phyloP scores from a whole-genome alignment of 2,329 filamentous ascomycete genomes.

The Nannizzia gypsea region DNA sequence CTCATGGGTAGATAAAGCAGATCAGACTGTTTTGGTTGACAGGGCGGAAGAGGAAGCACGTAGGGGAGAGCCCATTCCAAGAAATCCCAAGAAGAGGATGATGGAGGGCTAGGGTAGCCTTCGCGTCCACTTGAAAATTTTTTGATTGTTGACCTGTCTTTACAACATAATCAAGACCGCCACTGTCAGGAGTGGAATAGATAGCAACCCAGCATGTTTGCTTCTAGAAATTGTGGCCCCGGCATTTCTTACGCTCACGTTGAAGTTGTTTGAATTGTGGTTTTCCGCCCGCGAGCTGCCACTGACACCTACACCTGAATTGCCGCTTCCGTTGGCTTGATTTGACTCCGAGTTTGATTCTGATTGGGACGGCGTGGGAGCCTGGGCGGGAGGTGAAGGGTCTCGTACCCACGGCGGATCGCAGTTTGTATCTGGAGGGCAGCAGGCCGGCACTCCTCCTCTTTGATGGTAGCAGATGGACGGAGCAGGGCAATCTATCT shows the following conservation, averaged over 20 bases:
- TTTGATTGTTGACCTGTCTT: background rate
- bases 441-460: conserved; percentile 19
- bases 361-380: background rate
- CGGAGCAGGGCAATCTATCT: conserved; percentile 7
- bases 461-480: conserved; percentile 19
- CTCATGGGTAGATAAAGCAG: conserved; percentile 17
- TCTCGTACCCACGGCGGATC: conserved; percentile 5
- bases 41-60: conserved; percentile 29
- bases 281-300: conserved; percentile 5
- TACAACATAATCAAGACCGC: background rate
- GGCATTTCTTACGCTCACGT: background rate
- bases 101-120: conserved; percentile 25
- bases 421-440: conserved; percentile 19
- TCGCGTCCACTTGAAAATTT: background rate
- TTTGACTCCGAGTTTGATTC: background rate
- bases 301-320: conserved; percentile 1
- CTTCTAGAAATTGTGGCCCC: background rate
- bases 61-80: conserved; percentile 27
- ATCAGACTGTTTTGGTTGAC: conserved; percentile 28
- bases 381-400: background rate
- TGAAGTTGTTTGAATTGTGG: background rate
- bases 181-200: background rate
- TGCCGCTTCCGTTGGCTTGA: background rate
- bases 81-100: conserved; percentile 39
- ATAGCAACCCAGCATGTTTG: background rate